Conservation (phyloP, 2,329 filamentous ascomycete species). For the Akanthomyces dipterigenus region DNA sequence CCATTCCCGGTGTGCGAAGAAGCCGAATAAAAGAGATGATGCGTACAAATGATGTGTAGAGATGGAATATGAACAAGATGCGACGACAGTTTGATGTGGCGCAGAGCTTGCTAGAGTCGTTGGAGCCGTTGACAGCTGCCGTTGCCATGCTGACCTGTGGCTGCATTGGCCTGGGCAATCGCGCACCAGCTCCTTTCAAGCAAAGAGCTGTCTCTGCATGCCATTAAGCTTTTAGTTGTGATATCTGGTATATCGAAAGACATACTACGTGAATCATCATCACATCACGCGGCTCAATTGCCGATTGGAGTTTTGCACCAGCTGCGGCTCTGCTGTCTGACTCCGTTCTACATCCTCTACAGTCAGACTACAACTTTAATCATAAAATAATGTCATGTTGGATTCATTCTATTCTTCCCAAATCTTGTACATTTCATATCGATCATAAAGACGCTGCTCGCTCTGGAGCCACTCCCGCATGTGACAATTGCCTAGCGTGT, state of each 20-base stretch:
- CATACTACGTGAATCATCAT: background rate
- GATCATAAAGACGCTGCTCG: too few species aligned
- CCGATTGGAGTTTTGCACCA: background rate
- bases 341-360: too few species aligned
- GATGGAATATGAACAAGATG: background rate
- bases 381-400: too few species aligned
- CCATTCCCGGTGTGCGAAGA: conserved; percentile 1
- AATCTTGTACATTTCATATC: too few species aligned
- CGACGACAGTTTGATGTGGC: background rate
- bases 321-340: too few species aligned
- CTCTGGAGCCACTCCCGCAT: too few species aligned
- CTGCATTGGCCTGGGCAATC: background rate
- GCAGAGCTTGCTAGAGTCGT: background rate
- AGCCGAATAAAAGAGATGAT: background rate
- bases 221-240: background rate
- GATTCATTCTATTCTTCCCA: too few species aligned
- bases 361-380: too few species aligned
- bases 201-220: background rate
- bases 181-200: background rate
- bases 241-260: background rate
- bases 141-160: background rate
- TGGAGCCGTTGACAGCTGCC: background rate
- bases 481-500: too few species aligned
- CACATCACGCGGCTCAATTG: background rate
- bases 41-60: background rate